These are phyloP conservation scores for Pyricularia grisea DNA, from an alignment of 2,329 filamentous ascomycete genomes.

Conservation along the genomic window DNA sequence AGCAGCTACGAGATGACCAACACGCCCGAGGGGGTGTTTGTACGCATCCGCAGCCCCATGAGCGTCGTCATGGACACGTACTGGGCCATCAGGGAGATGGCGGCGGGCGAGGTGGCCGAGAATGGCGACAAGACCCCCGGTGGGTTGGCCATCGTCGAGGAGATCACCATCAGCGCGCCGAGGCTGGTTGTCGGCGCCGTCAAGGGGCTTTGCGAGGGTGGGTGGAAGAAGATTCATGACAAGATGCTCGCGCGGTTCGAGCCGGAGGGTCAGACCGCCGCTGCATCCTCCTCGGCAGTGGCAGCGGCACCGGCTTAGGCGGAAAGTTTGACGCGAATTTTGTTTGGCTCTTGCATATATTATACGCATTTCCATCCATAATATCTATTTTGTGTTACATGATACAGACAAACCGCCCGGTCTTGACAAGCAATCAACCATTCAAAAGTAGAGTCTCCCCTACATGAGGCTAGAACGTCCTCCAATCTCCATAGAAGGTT, in stretches of 20 bases:
- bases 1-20: slow-evolving; percentile 46
- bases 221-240: slow-evolving; percentile 40
- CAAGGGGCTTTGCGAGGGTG: slow-evolving; percentile 39
- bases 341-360: background rate
- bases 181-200: slow-evolving; percentile 37
- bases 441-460: background rate
- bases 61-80: slow-evolving; percentile 42
- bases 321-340: background rate
- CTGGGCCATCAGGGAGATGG: slow-evolving; percentile 26
- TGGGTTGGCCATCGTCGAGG: slow-evolving; percentile 35
- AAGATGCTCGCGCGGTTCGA: slow-evolving; percentile 33
- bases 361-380: background rate
- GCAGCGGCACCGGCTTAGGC: background rate
- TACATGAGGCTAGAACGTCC: slow-evolving; percentile 91
- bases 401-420: background rate
- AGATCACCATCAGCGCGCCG: slow-evolving; percentile 39
- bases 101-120: background rate
- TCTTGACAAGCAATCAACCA: background rate
- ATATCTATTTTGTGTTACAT: background rate
- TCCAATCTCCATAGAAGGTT: slow-evolving; percentile 85
- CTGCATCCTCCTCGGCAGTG: background rate
- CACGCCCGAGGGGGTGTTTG: slow-evolving; percentile 38
- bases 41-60: slow-evolving; percentile 40
- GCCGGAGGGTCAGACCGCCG: slow-evolving; percentile 5
- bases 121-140: slow-evolving; percentile 16